phyloP scores from a whole-genome alignment of 495 filamentous ascomycete species.

The Penicillium daleae region DNA sequence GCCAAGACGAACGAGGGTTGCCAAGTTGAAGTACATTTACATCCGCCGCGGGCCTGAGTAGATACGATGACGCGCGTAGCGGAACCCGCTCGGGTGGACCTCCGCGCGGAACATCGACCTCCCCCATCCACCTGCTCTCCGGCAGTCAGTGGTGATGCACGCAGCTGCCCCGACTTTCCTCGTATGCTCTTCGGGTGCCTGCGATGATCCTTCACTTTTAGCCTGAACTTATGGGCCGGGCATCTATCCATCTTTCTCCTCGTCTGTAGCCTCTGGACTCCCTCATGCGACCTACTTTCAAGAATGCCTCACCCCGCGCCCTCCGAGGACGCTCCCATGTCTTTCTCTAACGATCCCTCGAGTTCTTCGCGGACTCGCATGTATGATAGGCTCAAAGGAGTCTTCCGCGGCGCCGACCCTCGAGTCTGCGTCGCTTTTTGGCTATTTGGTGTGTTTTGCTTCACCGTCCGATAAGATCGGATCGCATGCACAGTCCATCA shows the following conservation, averaged over 20 bases:
- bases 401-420: slow-evolving; percentile 71
- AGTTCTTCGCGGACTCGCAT: slow-evolving; percentile 74
- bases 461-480: neutral
- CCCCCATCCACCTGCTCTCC: neutral
- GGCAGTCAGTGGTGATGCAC: slow-evolving; percentile 20
- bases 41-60: neutral
- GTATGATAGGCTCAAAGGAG: slow-evolving; percentile 60
- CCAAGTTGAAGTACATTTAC: neutral
- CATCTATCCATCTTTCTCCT: neutral
- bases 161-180: neutral
- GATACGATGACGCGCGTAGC: slow-evolving; percentile 2
- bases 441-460: slow-evolving; percentile 74
- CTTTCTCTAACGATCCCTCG: slow-evolving; percentile 76
- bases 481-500: neutral
- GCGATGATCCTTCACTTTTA: neutral
- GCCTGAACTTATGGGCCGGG: slow-evolving; percentile 6
- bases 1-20: neutral
- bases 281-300: slow-evolving; percentile 20
- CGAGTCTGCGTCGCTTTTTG: slow-evolving; percentile 83
- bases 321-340: slow-evolving; percentile 40
- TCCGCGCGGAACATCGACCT: slow-evolving; percentile 6
- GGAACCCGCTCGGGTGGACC: slow-evolving; percentile 8
- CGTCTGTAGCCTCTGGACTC: slow-evolving; percentile 5
- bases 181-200: neutral
- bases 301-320: slow-evolving; percentile 20